A percentile compares a stretch with the other conserved stretches of the same genome.
Conservation (phyloP, 1,284 basidiomycete species). For the Moesziomyces antarcticus region DNA sequence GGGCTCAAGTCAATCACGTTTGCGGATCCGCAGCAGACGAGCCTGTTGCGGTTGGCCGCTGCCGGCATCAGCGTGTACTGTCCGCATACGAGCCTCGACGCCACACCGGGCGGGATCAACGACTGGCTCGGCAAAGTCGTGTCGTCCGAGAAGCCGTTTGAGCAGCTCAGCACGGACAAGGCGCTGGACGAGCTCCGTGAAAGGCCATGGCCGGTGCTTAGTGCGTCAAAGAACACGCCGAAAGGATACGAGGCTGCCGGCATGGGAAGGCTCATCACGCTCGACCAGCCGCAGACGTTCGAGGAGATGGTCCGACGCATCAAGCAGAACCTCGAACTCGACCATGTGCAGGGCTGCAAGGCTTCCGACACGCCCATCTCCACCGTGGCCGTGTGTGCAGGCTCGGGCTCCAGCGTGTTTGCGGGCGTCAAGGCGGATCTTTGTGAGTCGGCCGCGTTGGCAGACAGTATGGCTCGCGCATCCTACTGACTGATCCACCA, state of each 20-base stretch:
- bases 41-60: slow-evolving; percentile 81
- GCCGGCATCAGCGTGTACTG: slow-evolving; percentile 85
- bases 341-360: slow-evolving; percentile 38
- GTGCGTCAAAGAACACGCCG: slow-evolving; percentile 16
- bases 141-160: slow-evolving; percentile 17
- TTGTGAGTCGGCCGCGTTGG: slow-evolving; percentile 30
- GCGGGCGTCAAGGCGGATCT: slow-evolving; percentile 53
- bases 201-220: slow-evolving; percentile 10
- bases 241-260: slow-evolving; percentile 40
- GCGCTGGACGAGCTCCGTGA: slow-evolving; percentile 2
- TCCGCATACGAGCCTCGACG: slow-evolving; percentile 88
- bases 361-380: slow-evolving; percentile 36
- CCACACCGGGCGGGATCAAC: slow-evolving; percentile 83
- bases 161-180: slow-evolving; percentile 10
- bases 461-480: no score
- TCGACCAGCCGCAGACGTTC: slow-evolving; percentile 24
- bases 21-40: slow-evolving; percentile 80
- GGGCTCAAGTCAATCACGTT: slow-evolving; percentile 82
- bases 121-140: slow-evolving; percentile 63
- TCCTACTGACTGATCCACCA: not conserved
- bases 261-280: slow-evolving; percentile 39
- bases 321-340: slow-evolving; percentile 41
- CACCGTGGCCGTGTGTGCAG: slow-evolving; percentile 61
- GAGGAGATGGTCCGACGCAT: slow-evolving; percentile 39
- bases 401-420: slow-evolving; percentile 60